phyloP scores from a whole-genome alignment of 2,329 filamentous ascomycete genomes.

The Myriangium duriaei region DNA sequence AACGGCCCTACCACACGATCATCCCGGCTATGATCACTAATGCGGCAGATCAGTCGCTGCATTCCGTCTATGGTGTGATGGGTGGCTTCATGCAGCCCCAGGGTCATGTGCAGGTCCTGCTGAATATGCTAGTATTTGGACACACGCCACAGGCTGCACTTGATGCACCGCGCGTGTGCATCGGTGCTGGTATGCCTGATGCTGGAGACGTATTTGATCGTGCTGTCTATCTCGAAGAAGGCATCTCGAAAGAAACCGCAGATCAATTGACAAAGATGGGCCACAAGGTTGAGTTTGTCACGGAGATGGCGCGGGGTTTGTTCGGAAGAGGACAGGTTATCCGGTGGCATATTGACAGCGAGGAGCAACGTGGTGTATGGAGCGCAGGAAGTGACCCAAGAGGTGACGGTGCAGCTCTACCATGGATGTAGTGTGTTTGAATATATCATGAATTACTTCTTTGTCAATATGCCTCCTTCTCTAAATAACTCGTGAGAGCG shows the following conservation, averaged over 20 bases:
- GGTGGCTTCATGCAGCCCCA: slow-evolving; percentile 98
- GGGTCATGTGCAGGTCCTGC: slow-evolving; percentile 82
- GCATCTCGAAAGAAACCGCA: slow-evolving; percentile 56
- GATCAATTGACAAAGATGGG: slow-evolving; percentile 57
- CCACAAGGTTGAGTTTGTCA: slow-evolving; percentile 58
- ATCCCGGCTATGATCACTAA: slow-evolving; percentile 88
- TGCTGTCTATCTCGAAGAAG: slow-evolving; percentile 70
- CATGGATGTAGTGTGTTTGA: slow-evolving; percentile 22
- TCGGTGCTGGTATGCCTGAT: slow-evolving; percentile 60
- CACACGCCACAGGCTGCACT: slow-evolving; percentile 76
- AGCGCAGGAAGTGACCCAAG: slow-evolving; percentile 80
- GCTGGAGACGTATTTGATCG: slow-evolving; percentile 45
- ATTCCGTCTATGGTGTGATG: slow-evolving; percentile 91
- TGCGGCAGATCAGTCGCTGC: slow-evolving; percentile 55
- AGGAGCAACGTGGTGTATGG: slow-evolving; percentile 60
- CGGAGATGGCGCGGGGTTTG: slow-evolving; percentile 50
- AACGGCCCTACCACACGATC: slow-evolving; percentile 94
- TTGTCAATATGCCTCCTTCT: too few species aligned
- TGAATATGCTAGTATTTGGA: slow-evolving; percentile 77
- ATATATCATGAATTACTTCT: too few species aligned
- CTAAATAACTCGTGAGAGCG: too few species aligned
- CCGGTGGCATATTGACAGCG: slow-evolving; percentile 53
- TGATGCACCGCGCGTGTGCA: slow-evolving; percentile 83
- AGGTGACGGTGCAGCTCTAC: slow-evolving; percentile 65
- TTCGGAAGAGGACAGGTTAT: slow-evolving; percentile 88